Base-by-base conservation (phyloP, 2,329 filamentous ascomycete species). In the Canariomyces notabilis region DNA sequence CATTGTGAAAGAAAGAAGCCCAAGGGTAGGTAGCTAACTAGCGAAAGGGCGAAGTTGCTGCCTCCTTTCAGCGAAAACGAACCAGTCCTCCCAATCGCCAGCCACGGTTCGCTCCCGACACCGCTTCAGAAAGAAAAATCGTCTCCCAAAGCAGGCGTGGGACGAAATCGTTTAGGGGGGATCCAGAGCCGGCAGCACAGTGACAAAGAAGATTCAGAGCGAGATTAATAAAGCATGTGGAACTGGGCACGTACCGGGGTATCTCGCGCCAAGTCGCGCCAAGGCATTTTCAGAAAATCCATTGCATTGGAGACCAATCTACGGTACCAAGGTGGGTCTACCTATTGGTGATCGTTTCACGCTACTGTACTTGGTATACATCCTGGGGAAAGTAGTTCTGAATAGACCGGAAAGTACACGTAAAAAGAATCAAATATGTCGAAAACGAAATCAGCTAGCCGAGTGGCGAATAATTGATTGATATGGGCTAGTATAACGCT, bases 191-290 rank as follows among this genome's bases (percentile, higher is more conserved):
- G 49, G 20, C 31, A 34, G 36, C 23, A 35, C 43, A 29, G 39
- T 38, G 47, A 41, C 43, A 48, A 35, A 31, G 44, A 46, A 52
- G 46, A 20, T 29, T 32, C 41, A 48, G 54, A 52, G 54, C 54
- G 52, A 58, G 51, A 58, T 57, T 58, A 58, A 51, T 59, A 50
- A 53, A 36, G 46, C 51, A 51, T 51, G 48, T 50, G 45, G 49
- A 35, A 33, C 34, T 40, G 37, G 15, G 32, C 32, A n/a, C n/a
- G n/a, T n/a, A 45, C 26, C 41, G 42, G 37, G 29, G 33, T 29
- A 46, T 11, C 40, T 50, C 16, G 39, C 35, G 54, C 54, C 52
- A 52, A 51, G 47, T 22, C 23, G 19, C 39, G 49, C 21, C 31
- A 50, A 46, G 45, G 16, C 36, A 33, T 51, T 43, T 48, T 48